phyloP scores from a whole-genome alignment of 768 basidiomycete genomes.

The Boletus tylopilopsis region DNA sequence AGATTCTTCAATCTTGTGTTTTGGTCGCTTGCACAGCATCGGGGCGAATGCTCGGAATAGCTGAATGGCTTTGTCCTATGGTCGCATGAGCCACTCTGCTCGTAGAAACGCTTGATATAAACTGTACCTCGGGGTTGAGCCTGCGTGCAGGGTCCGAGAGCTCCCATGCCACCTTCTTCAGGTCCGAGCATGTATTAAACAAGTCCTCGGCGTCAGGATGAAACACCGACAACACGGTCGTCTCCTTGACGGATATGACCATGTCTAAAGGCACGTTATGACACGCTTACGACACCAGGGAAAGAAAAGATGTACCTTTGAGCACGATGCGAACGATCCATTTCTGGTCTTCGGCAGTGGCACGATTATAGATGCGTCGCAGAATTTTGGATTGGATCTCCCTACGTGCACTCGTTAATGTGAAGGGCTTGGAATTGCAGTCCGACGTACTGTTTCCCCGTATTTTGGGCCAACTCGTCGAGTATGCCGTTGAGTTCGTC shows the following conservation, averaged over 20 bases:
- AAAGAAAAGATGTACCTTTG: slow-evolving; percentile 56
- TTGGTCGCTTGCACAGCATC: slow-evolving; percentile 91
- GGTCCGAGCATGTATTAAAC: slow-evolving; percentile 95
- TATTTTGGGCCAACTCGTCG: slow-evolving; percentile 69
- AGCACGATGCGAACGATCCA: slow-evolving; percentile 97
- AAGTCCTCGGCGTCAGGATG: slow-evolving; percentile 93
- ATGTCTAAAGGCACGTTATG: slow-evolving; percentile 55
- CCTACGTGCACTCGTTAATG: slow-evolving; percentile 38
- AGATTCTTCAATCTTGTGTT: slow-evolving; percentile 74
- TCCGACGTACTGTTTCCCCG: slow-evolving; percentile 65
- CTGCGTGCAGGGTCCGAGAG: slow-evolving; percentile 73
- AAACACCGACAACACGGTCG: slow-evolving; percentile 85
- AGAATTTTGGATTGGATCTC: slow-evolving; percentile 73
- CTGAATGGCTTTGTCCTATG: slow-evolving; percentile 78
- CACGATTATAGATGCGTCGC: slow-evolving; percentile 69
- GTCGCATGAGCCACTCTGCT: slow-evolving; percentile 5
- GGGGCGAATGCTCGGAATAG: slow-evolving; percentile 88
- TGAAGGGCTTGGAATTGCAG: neutral
- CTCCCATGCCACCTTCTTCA: slow-evolving; percentile 90
- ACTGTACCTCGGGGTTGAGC: slow-evolving; percentile 52
- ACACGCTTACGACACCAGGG: too few species aligned
- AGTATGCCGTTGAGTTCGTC: slow-evolving; percentile 80
- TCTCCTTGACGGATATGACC: slow-evolving; percentile 90
- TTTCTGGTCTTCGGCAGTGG: slow-evolving; percentile 84
- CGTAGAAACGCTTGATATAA: too few species aligned